Conservation (phyloP, 306 rosid species). For the Ormosia emarginata region DNA sequence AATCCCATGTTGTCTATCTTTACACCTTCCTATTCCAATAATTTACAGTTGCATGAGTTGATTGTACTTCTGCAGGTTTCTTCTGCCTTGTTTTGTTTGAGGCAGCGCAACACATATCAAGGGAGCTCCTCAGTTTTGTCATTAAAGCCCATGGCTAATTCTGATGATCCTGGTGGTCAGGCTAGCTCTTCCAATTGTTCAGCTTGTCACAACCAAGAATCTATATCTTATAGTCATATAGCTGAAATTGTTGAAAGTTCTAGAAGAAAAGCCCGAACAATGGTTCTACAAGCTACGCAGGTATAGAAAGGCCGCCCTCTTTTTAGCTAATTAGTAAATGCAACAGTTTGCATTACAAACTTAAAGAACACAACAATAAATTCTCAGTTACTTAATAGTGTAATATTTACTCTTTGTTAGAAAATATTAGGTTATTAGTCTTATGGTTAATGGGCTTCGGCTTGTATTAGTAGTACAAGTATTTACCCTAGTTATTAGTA, state of each 20-base stretch:
- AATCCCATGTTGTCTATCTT: neutral
- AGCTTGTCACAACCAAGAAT: constrained; percentile 54
- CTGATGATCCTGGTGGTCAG: constrained; percentile 56
- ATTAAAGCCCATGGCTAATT: constrained; percentile 44
- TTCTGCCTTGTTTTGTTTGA: constrained; percentile 72
- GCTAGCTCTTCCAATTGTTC: constrained; percentile 51
- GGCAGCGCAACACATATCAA: constrained; percentile 85
- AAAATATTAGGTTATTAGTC: too few species aligned
- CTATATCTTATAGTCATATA: constrained; percentile 65
- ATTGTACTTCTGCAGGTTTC: constrained; percentile 64
- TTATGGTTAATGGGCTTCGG: too few species aligned
- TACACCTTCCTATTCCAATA: constrained; percentile 17
- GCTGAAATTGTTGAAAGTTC: constrained; percentile 87
- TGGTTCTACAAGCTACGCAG: constrained; percentile 81
- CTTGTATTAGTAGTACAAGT: too few species aligned
- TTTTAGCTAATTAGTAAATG: constrained; percentile 22
- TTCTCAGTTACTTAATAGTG: neutral
- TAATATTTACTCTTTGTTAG: neutral
- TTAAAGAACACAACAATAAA: constrained; percentile 4
- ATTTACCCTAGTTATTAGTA: too few species aligned
- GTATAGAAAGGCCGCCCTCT: constrained; percentile 34
- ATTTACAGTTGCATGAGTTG: constrained; percentile 22
- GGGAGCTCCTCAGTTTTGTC: constrained; percentile 49
- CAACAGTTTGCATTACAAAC: neutral
- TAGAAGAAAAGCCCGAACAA: constrained; percentile 57